Conservation (phyloP, 495 filamentous ascomycete genomes). For the Talaromyces adpressus region DNA sequence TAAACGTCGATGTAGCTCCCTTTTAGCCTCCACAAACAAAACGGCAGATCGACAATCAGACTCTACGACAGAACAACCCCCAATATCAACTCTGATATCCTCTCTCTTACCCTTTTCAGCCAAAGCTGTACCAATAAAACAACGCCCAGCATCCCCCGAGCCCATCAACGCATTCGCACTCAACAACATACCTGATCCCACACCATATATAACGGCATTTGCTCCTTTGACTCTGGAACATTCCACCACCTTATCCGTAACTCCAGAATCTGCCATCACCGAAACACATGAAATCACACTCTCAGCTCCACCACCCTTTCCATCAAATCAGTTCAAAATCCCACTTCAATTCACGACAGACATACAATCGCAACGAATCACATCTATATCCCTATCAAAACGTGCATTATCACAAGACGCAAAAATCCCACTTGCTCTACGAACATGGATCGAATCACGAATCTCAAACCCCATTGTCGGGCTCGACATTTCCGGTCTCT, state of each 20-base stretch:
- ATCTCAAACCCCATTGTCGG: constrained; percentile 28
- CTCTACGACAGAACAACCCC: constrained; percentile 2
- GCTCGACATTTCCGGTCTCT: constrained; percentile 35
- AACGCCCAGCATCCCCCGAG: constrained; percentile 17
- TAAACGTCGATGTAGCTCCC: background rate
- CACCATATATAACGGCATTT: constrained; percentile 30
- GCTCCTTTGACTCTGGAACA: constrained; percentile 29
- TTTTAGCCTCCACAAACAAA: background rate
- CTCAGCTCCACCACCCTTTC: constrained; percentile 31
- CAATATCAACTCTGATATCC: constrained; percentile 34
- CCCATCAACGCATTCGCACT: constrained; percentile 33
- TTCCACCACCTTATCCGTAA: constrained; percentile 16
- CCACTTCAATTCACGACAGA: constrained; percentile 33
- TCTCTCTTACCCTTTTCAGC: constrained; percentile 34
- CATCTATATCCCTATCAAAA: constrained; percentile 24
- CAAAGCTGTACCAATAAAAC: constrained; percentile 18
- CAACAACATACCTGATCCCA: constrained; percentile 20
- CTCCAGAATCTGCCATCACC: constrained; percentile 5
- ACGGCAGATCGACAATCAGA: background rate
- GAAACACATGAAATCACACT: constrained; percentile 34
- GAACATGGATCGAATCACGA: constrained; percentile 32
- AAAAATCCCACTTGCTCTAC: constrained; percentile 25
- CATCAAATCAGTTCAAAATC: constrained; percentile 26
- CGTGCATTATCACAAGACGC: constrained; percentile 15
- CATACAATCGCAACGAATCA: constrained; percentile 28